phyloP scores from a whole-genome alignment of 2,329 filamentous ascomycete genomes.

The Calonectria pseudoreteaudii region DNA sequence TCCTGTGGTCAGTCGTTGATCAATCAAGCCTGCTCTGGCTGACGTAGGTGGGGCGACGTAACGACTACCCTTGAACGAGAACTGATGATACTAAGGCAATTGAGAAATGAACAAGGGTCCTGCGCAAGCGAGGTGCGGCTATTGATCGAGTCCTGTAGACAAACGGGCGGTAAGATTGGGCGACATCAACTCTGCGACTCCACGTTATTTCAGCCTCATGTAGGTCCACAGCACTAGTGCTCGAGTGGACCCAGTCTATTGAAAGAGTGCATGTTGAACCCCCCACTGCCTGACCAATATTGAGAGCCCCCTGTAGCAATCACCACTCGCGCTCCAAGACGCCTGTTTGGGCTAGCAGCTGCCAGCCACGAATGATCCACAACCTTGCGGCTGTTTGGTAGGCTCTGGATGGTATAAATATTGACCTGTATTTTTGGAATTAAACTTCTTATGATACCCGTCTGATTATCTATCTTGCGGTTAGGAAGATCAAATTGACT shows the following conservation, averaged over 20 bases:
- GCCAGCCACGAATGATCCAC: background rate
- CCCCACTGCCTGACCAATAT: background rate
- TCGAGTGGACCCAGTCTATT: background rate
- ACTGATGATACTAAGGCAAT: background rate
- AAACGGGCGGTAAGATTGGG: background rate
- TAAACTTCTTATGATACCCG: background rate
- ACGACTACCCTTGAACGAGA: background rate
- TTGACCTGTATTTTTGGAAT: background rate
- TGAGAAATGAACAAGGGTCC: background rate
- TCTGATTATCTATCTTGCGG: background rate
- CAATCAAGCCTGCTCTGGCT: background rate
- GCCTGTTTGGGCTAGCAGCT: background rate
- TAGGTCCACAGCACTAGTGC: background rate
- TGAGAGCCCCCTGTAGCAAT: background rate
- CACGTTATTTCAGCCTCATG: background rate
- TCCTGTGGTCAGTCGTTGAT: background rate
- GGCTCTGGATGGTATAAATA: background rate
- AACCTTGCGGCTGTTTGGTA: background rate
- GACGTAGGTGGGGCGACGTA: background rate
- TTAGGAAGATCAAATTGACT: background rate
- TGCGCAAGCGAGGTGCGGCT: background rate
- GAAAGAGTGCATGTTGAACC: background rate
- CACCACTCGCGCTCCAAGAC: background rate
- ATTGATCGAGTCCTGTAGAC: background rate
- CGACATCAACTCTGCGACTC: background rate